phyloP scores from a whole-genome alignment of 768 basidiomycete genomes.

The Leccinellum albellum region DNA sequence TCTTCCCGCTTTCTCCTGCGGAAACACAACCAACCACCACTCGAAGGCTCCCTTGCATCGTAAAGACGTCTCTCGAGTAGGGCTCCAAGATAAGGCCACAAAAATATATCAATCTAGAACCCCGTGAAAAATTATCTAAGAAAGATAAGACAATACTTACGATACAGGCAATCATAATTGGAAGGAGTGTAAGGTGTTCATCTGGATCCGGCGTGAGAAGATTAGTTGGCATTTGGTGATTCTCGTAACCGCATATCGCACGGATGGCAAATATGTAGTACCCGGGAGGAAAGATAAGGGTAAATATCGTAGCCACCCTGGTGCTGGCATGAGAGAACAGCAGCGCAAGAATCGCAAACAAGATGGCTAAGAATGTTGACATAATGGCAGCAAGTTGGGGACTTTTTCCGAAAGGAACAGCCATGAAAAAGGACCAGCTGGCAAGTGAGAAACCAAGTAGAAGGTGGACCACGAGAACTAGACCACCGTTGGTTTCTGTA shows the following conservation, averaged over 20 bases:
- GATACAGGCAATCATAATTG: slow-evolving; percentile 58
- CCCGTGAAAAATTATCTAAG: neutral
- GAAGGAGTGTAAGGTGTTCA: slow-evolving; percentile 47
- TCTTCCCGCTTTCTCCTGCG: slow-evolving; percentile 9
- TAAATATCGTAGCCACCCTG: slow-evolving; percentile 55
- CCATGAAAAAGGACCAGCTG: slow-evolving; percentile 69
- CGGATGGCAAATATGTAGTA: slow-evolving; percentile 73
- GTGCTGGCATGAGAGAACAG: slow-evolving; percentile 43
- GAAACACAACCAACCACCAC: slow-evolving; percentile 23
- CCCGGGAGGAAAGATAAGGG: slow-evolving; percentile 69
- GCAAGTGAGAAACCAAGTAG: slow-evolving; percentile 64
- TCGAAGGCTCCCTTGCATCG: slow-evolving; percentile 45
- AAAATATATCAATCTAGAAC: slow-evolving; percentile 61
- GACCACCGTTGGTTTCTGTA: slow-evolving; percentile 49
- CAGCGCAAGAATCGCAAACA: slow-evolving; percentile 65
- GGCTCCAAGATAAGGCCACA: slow-evolving; percentile 68
- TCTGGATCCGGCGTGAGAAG: slow-evolving; percentile 60
- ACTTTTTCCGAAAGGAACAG: slow-evolving; percentile 67
- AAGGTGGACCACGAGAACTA: slow-evolving; percentile 63
- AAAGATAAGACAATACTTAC: slow-evolving; percentile 38
- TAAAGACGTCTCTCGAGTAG: slow-evolving; percentile 59
- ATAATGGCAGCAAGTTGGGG: slow-evolving; percentile 68
- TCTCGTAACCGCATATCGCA: slow-evolving; percentile 67
- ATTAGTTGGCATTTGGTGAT: slow-evolving; percentile 50
- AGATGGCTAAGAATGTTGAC: slow-evolving; percentile 60